These are phyloP conservation scores for Candida sp. DNA, from an alignment of 1,139 yeast species.

Conservation along the genomic window DNA sequence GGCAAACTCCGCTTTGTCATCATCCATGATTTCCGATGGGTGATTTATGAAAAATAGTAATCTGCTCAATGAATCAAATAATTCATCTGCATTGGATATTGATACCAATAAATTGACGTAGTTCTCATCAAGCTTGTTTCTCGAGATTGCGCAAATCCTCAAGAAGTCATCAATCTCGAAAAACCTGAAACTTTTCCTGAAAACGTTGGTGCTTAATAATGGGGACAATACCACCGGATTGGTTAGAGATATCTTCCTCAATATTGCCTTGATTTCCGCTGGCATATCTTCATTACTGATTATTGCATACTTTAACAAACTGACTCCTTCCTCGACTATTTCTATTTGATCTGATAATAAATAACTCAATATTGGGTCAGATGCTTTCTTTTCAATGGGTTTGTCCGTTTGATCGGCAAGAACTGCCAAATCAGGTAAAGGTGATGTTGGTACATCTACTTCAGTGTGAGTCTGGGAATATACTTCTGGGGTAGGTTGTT, in stretches of 20 bases:
- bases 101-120: slow-evolving; percentile 20
- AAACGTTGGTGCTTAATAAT: slow-evolving; percentile 22
- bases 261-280: slow-evolving; percentile 15
- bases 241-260: slow-evolving; percentile 25
- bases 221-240: slow-evolving; percentile 29
- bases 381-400: slow-evolving; percentile 9
- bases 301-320: slow-evolving; percentile 36
- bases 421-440: not conserved
- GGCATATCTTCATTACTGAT: slow-evolving; percentile 34
- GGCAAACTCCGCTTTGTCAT: slow-evolving; percentile 23
- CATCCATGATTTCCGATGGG: slow-evolving; percentile 27
- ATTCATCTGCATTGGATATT: slow-evolving; percentile 21
- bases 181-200: slow-evolving; percentile 20
- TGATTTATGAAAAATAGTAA: slow-evolving; percentile 29
- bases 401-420: slow-evolving; percentile 14
- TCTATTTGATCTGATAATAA: slow-evolving; percentile 28
- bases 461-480: not conserved
- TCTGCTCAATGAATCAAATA: slow-evolving; percentile 25
- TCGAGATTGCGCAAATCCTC: slow-evolving; percentile 28
- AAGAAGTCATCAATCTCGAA: slow-evolving; percentile 33
- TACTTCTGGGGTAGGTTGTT: not conserved
- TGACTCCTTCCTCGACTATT: slow-evolving; percentile 32
- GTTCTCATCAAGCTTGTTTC: slow-evolving; percentile 19
- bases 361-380: slow-evolving; percentile 35
- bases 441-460: not conserved